Conservation (phyloP, 805 yeast species). For the Cyberlindnera maclurae region DNA sequence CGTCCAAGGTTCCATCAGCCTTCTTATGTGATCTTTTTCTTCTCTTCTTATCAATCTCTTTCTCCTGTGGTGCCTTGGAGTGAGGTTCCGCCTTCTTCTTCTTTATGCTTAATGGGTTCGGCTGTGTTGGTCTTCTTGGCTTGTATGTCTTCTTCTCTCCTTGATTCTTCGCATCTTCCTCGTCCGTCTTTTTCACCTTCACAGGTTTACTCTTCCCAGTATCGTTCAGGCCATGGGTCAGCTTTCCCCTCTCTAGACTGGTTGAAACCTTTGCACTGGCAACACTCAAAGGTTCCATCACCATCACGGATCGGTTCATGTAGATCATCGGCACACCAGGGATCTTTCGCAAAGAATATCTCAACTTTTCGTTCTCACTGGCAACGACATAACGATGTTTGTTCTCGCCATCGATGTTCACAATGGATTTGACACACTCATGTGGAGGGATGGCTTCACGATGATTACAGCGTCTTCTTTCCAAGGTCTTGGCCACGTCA, state of each 20-base stretch:
- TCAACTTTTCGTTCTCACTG: constrained; percentile 64
- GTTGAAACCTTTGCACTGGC: constrained; percentile 50
- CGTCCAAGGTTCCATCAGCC: background rate
- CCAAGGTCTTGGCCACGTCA: constrained; percentile 72
- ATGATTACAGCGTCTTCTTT: constrained; percentile 91
- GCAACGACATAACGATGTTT: constrained; percentile 91
- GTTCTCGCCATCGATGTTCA: constrained; percentile 65
- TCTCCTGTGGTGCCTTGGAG: constrained; percentile 5
- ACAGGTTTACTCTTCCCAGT: constrained; percentile 25
- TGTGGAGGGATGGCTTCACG: constrained; percentile 53
- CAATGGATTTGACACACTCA: constrained; percentile 72
- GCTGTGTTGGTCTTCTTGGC: constrained; percentile 70
- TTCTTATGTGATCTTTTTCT: constrained; percentile 19
- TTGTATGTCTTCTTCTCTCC: constrained; percentile 20
- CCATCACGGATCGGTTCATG: constrained; percentile 87
- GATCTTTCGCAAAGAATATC: constrained; percentile 60
- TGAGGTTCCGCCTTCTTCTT: constrained; percentile 44
- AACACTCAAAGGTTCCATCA: constrained; percentile 86
- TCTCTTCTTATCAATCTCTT: constrained; percentile 10
- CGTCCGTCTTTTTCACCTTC: constrained; percentile 21
- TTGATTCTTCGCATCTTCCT: constrained; percentile 14
- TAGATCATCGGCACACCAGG: constrained; percentile 90
- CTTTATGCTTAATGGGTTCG: constrained; percentile 87
- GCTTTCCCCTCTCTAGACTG: constrained; percentile 55
- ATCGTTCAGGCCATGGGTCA: constrained; percentile 68